phyloP scores from a whole-genome alignment of 73 alveolate species.

The Paramecium primaurelia region DNA sequence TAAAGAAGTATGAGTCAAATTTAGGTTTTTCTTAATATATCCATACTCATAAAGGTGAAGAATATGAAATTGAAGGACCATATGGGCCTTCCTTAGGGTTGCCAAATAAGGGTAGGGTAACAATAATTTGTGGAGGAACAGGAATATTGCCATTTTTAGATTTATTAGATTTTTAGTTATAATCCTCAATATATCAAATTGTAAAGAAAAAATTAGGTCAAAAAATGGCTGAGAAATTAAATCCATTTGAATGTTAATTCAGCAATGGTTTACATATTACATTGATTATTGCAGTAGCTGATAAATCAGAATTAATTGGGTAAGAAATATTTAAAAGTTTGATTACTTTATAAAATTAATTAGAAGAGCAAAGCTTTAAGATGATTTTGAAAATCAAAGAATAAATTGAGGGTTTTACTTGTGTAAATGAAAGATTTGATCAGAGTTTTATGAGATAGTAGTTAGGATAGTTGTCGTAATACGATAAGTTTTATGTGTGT shows the following conservation, averaged over 20 bases:
- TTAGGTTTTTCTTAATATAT: slow-evolving; percentile 16
- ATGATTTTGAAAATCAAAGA: not conserved
- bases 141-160: slow-evolving; percentile 47
- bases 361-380: not conserved
- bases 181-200: not conserved
- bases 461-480: not conserved
- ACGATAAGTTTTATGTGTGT: not conserved
- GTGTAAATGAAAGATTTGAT: not conserved
- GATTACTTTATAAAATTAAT: not conserved
- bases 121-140: not conserved
- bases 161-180: slow-evolving; percentile 39
- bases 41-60: not conserved
- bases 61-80: not conserved
- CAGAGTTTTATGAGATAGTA: not conserved
- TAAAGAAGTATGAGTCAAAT: not conserved
- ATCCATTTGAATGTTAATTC: not conserved
- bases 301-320: not conserved
- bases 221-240: not conserved
- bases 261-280: not conserved
- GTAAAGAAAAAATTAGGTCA: not conserved
- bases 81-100: not conserved
- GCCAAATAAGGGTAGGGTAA: slow-evolving; percentile 1
- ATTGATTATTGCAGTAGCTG: not conserved
- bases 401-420: not conserved
- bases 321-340: not conserved